Conservation (phyloP, 805 yeast species). For the Kluyveromyces dobzhanskii region DNA sequence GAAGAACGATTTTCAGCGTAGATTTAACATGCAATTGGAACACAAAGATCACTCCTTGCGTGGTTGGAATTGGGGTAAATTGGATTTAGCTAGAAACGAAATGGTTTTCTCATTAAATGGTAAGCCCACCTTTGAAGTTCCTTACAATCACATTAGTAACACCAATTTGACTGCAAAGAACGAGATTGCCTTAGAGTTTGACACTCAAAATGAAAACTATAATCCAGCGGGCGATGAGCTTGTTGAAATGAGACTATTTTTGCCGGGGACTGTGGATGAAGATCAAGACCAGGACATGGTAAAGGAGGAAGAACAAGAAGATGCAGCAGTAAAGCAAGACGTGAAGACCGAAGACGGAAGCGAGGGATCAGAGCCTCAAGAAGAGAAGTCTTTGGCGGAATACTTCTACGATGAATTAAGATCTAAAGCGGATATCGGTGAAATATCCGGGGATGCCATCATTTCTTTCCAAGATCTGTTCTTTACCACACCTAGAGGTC, state of each 20-base stretch:
- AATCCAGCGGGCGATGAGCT: slow-evolving; percentile 87
- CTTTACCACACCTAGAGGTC: slow-evolving; percentile 96
- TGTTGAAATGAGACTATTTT: slow-evolving; percentile 87
- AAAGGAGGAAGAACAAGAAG: slow-evolving; percentile 20
- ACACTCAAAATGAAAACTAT: slow-evolving; percentile 43
- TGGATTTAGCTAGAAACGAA: slow-evolving; percentile 89
- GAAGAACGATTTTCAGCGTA: slow-evolving; percentile 74
- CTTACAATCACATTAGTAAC: slow-evolving; percentile 71
- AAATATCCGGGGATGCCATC: slow-evolving; percentile 88
- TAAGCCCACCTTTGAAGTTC: slow-evolving; percentile 86
- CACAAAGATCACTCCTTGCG: slow-evolving; percentile 84
- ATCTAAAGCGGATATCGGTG: slow-evolving; percentile 91
- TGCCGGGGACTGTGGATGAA: slow-evolving; percentile 71
- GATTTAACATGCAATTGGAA: slow-evolving; percentile 67
- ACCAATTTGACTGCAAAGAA: slow-evolving; percentile 85
- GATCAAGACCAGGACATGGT: slow-evolving; percentile 37
- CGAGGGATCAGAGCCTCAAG: slow-evolving; percentile 13
- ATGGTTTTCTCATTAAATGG: slow-evolving; percentile 77
- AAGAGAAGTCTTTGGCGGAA: slow-evolving; percentile 59
- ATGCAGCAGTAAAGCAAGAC: slow-evolving; percentile 3
- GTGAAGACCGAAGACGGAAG: slow-evolving; percentile 30
- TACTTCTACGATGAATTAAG: slow-evolving; percentile 84
- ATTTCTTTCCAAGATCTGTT: slow-evolving; percentile 86
- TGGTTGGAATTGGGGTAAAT: slow-evolving; percentile 99
- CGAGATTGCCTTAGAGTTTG: slow-evolving; percentile 88